A percentile compares a stretch with the other conserved stretches of the same genome.
These are phyloP conservation scores for Pilasporangium apinafurcum DNA, from an alignment of 352 stramenopile genomes.

Conservation along the genomic window DNA sequence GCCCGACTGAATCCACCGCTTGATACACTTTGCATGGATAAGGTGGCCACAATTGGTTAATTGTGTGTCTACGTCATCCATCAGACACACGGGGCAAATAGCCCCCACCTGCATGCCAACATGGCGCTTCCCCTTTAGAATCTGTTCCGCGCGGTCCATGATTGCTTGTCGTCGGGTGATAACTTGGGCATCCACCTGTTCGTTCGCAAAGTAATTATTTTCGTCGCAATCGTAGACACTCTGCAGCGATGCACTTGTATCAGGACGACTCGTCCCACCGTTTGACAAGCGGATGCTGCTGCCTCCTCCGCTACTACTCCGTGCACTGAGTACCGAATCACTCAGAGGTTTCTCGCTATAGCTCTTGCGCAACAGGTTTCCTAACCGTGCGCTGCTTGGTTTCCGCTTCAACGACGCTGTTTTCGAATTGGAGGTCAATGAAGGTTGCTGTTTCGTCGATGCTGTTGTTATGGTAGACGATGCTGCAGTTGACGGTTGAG, in stretches of 20 bases:
- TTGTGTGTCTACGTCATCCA: slow-evolving; percentile 66
- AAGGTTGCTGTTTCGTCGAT: not conserved
- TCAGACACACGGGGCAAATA: slow-evolving; percentile 66
- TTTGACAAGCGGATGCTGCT: no score
- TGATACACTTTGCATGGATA: slow-evolving; percentile 76
- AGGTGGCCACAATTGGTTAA: slow-evolving; percentile 55
- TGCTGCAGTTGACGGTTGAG: slow-evolving; percentile 4
- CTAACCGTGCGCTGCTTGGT: no score
- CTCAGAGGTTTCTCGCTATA: slow-evolving; percentile 21
- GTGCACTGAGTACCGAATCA: not conserved
- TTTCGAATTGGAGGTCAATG: no score
- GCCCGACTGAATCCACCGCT: slow-evolving; percentile 62
- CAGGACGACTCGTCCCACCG: no score
- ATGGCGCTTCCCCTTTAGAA: slow-evolving; percentile 47
- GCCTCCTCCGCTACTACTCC: no score
- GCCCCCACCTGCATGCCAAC: slow-evolving; percentile 59
- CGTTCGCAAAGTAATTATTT: slow-evolving; percentile 9
- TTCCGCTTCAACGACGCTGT: slow-evolving; percentile 20
- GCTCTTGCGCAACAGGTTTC: slow-evolving; percentile 18
- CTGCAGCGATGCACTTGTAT: slow-evolving; percentile 26
- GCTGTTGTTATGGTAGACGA: not conserved
- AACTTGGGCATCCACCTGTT: slow-evolving; percentile 17
- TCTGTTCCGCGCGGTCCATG: slow-evolving; percentile 54
- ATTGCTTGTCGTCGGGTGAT: slow-evolving; percentile 26
- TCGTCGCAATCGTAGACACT: slow-evolving; percentile 18